Conservation (phyloP, 768 basidiomycete genomes). For the Dacryopinax primogenitus region DNA sequence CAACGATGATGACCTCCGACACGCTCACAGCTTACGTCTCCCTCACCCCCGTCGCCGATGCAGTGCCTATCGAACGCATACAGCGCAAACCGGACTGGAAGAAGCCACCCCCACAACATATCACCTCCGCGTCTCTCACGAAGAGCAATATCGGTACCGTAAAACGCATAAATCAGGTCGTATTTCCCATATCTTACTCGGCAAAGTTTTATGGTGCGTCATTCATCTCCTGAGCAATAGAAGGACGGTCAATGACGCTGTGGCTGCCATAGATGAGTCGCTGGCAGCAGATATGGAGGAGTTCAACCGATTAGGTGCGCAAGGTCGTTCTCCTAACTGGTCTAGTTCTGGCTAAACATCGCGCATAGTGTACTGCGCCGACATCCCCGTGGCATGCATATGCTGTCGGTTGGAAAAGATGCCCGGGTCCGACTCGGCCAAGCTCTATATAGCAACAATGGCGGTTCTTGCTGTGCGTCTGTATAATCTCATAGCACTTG, state of each 20-base stretch:
- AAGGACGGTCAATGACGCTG: not conserved
- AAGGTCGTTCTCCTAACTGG: not conserved
- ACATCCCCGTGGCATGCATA: slow-evolving; percentile 78
- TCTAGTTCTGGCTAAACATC: not conserved
- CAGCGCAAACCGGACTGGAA: not conserved
- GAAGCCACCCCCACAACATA: slow-evolving; percentile 1
- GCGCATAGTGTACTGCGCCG: slow-evolving; percentile 73
- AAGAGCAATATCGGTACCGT: slow-evolving; percentile 71
- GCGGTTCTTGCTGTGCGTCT: slow-evolving; percentile 68
- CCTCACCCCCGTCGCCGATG: not conserved
- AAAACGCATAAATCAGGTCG: slow-evolving; percentile 46
- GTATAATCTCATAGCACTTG: too few species aligned
- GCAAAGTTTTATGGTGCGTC: slow-evolving; percentile 57
- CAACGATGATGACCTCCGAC: slow-evolving; percentile 1
- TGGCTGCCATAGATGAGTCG: slow-evolving; percentile 38
- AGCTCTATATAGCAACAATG: slow-evolving; percentile 83
- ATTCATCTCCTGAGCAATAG: not conserved
- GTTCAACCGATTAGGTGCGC: slow-evolving; percentile 77
- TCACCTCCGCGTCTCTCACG: slow-evolving; percentile 58
- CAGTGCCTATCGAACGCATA: not conserved
- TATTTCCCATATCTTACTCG: slow-evolving; percentile 82
- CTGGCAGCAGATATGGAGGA: slow-evolving; percentile 63
- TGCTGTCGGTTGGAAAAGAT: slow-evolving; percentile 64
- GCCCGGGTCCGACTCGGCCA: slow-evolving; percentile 28
- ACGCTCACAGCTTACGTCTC: not conserved